These are phyloP conservation scores for Corynascus novoguineensis DNA, from an alignment of 495 filamentous ascomycete species.

Conservation along the genomic window DNA sequence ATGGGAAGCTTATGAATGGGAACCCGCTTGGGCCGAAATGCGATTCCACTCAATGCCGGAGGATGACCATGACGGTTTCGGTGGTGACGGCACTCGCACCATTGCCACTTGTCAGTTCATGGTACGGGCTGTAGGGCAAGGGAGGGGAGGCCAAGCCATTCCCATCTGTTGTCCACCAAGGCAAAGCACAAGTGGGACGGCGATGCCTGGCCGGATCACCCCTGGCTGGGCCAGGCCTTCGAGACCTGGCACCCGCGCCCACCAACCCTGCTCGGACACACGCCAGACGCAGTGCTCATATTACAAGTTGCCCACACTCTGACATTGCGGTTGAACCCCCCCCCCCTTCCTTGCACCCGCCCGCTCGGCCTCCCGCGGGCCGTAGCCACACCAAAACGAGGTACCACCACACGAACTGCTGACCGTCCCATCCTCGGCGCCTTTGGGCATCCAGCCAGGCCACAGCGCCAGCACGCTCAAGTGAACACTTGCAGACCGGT, in stretches of 20 bases:
- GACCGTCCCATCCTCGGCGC: constrained; percentile 9
- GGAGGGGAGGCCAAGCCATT: constrained; percentile 30
- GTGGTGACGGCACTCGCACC: constrained; percentile 32
- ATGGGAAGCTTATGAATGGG: constrained; percentile 16
- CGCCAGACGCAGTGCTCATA: not conserved
- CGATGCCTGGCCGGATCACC: constrained; percentile 15
- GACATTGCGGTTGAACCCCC: not conserved
- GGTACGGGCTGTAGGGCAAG: constrained; percentile 27
- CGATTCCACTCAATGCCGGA: constrained; percentile 27
- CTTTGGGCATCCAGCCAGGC: constrained; percentile 14
- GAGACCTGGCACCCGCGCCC: constrained; percentile 14
- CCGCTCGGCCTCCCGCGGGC: constrained; percentile 6
- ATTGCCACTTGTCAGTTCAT: constrained; percentile 41
- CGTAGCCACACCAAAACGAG: constrained; percentile 11
- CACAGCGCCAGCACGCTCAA: constrained; percentile 1
- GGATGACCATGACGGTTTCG: constrained; percentile 23
- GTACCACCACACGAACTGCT: constrained; percentile 3
- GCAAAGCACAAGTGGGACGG: constrained; percentile 22
- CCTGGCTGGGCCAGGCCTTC: constrained; percentile 15
- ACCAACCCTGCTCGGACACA: constrained; percentile 16
- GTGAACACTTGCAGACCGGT: constrained; percentile 22
- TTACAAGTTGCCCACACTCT: constrained; percentile 1
- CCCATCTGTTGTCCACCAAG: constrained; percentile 28
- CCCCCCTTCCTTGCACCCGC: constrained; percentile 5
- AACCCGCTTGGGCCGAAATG: constrained; percentile 36